A percentile compares a stretch with the other conserved stretches of the same genome.
phyloP scores from a whole-genome alignment of 2,329 filamentous ascomycete species.

The Tolypocladium ophioglossoides region DNA sequence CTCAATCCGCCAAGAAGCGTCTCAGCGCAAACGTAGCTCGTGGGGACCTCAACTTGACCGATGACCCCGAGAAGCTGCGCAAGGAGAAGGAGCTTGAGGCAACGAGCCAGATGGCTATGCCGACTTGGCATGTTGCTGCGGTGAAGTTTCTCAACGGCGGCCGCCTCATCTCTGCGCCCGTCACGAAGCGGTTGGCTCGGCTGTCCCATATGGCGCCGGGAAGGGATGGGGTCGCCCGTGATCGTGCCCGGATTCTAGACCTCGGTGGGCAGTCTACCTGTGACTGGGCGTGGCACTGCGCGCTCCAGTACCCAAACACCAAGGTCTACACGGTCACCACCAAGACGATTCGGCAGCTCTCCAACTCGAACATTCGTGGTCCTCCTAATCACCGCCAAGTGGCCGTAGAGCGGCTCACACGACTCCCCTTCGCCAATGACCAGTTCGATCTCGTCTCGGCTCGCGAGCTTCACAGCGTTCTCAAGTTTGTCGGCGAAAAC shows the following conservation, averaged over 20 bases:
- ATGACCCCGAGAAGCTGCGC: conserved; percentile 52
- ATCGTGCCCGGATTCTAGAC: conserved; percentile 65
- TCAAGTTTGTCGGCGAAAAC: conserved; percentile 62
- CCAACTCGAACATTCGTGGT: conserved; percentile 67
- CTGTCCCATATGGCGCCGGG: conserved; percentile 37
- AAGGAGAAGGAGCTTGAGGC: conserved; percentile 75
- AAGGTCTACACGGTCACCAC: conserved; percentile 84
- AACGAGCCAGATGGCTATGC: conserved; percentile 55
- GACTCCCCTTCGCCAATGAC: conserved; percentile 73
- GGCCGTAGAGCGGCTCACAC: conserved; percentile 64
- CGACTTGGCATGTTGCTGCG: conserved; percentile 52
- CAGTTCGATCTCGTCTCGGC: conserved; percentile 91
- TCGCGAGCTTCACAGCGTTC: conserved; percentile 71
- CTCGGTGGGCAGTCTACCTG: conserved; percentile 75
- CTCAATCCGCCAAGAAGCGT: conserved; percentile 59
- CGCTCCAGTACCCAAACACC: conserved; percentile 72
- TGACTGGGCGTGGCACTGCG: conserved; percentile 94
- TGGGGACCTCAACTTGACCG: conserved; percentile 53
- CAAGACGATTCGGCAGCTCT: conserved; percentile 57
- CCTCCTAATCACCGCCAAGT: conserved; percentile 82
- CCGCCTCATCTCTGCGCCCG: conserved; percentile 52
- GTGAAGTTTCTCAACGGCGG: conserved; percentile 53
- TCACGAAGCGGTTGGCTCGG: conserved; percentile 50
- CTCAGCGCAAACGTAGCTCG: conserved; percentile 64
- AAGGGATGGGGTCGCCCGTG: conserved; percentile 31